phyloP scores from a whole-genome alignment of 306 rosid species.

The Castanea sativa region DNA sequence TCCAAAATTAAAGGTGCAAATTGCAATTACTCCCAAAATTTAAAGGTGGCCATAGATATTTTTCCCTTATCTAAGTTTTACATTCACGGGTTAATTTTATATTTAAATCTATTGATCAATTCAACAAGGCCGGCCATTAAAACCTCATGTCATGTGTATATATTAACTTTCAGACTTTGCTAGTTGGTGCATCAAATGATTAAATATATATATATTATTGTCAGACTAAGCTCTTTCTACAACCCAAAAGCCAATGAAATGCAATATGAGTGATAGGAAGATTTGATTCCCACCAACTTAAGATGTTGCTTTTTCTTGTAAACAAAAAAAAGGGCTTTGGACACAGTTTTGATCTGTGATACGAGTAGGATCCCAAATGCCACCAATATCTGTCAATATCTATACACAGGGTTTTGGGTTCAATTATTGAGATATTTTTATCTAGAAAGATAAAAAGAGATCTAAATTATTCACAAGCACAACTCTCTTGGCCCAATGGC shows the following conservation, averaged over 20 bases:
- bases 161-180: background rate
- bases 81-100: too few relatives aligned
- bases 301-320: conserved; percentile 9
- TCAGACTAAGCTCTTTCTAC: background rate
- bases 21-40: too few relatives aligned
- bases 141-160: background rate
- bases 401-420: background rate
- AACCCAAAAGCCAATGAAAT: background rate
- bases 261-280: conserved; percentile 1
- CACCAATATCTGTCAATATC: conserved; percentile 9
- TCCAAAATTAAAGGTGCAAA: too few relatives aligned
- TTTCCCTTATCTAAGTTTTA: too few relatives aligned
- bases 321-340: background rate
- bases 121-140: too few relatives aligned
- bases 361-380: conserved; percentile 31
- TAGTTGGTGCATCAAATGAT: background rate
- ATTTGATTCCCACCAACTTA: conserved; percentile 23
- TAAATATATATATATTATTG: background rate
- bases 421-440: conserved; percentile 23
- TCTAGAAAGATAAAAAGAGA: background rate
- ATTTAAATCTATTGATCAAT: too few relatives aligned
- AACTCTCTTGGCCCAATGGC: too few relatives aligned
- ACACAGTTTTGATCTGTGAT: conserved; percentile 12
- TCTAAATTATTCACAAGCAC: background rate
- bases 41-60: too few relatives aligned